Evolutionary conservation across 2,329 filamentous ascomycete genomes (phyloP).

Genomic region (Fusarium hainanense): DNA sequence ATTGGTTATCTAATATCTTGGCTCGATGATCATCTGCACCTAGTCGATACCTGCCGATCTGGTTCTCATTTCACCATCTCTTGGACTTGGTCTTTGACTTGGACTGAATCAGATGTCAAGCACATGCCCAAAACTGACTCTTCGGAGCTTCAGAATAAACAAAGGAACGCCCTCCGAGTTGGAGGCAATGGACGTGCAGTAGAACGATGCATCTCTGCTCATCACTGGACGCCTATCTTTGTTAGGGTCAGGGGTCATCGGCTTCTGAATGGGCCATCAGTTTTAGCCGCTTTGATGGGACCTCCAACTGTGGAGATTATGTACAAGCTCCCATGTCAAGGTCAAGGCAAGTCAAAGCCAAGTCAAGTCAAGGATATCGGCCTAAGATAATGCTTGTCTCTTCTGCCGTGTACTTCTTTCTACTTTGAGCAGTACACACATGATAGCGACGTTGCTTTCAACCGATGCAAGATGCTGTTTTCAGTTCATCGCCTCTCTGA

Average conservation of each 20-base stretch:
- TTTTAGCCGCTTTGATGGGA: constrained; percentile 34
- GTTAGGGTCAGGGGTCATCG: constrained; percentile 28
- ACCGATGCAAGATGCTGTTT: constrained; percentile 12
- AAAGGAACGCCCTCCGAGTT: constrained; percentile 26
- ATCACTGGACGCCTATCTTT: constrained; percentile 36
- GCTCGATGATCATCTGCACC: constrained; percentile 18
- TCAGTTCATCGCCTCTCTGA: not conserved
- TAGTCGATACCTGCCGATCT: constrained; percentile 33
- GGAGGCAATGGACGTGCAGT: constrained; percentile 9
- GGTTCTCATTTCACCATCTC: constrained; percentile 12
- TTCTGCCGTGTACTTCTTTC: constrained; percentile 10
- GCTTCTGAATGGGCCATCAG: constrained; percentile 28
- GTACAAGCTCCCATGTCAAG: not conserved
- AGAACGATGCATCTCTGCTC: constrained; percentile 25
- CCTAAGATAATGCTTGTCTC: constrained; percentile 32
- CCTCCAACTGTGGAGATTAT: constrained; percentile 27
- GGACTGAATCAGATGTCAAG: constrained; percentile 14
- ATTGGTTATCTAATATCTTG: constrained; percentile 23
- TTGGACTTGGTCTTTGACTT: not conserved
- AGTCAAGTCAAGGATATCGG: constrained; percentile 17
- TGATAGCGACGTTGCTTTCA: not conserved
- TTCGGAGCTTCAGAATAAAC: constrained; percentile 12
- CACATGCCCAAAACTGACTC: not conserved
- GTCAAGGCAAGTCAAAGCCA: not conserved
- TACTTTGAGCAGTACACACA: constrained; percentile 5